Evolutionary conservation across 371 early-diverging fungal genomes (phyloP), one percentile per base, ranked within the genome.

Genomic region (Thermomucor indicae-seudaticae): DNA sequence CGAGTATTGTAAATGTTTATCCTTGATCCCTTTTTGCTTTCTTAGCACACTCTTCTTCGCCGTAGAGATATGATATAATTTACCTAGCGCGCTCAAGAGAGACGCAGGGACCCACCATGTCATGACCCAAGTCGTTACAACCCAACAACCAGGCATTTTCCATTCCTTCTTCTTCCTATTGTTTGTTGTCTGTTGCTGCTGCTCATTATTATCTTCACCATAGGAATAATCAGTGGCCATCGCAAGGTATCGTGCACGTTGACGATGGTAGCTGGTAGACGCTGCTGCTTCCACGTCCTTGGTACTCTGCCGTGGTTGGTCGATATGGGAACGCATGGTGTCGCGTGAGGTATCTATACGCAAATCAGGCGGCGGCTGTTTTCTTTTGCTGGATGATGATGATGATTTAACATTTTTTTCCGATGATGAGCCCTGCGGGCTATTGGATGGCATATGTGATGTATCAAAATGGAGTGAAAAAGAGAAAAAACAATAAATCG

Each of bases 1-100:
- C n/a, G 94, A 93, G 64, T 89, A 90, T 49, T 84, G 89, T 64
- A 86, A 79, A 2, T 64, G 61, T 32, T 74, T 65, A 38, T 86
- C 90, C 29, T 66, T 67, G 39, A 72, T 55, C 10, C 72, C 76
- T 70, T 49, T 29, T 4, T 14, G n/a, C 6, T 20, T 14, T 24
- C 49, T 12, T 27, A 34, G 4, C 25, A 34, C 25, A 43, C 7
- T 27, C 31, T 19, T 30, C 17, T 38, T n/a, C 6, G 30, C 28
- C 37, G 2, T 44, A 16, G 23, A n/a, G n/a, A n/a, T 30, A 22
- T 32, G 2, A 24, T 40, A 10, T 38, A 14, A 41, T 14, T 14
- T 29, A 25, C 31, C 48, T n/a, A 24, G 53, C 8, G 56, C 34
- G 28, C 55, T 47, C 44, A 75, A 47, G 41, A 75, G 34, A 28